Evolutionary conservation across 225 moss, liverwort and hornwort species (phyloP), one percentile per base, ranked within the genome.

Genomic region (Lunularia cruciata): DNA sequence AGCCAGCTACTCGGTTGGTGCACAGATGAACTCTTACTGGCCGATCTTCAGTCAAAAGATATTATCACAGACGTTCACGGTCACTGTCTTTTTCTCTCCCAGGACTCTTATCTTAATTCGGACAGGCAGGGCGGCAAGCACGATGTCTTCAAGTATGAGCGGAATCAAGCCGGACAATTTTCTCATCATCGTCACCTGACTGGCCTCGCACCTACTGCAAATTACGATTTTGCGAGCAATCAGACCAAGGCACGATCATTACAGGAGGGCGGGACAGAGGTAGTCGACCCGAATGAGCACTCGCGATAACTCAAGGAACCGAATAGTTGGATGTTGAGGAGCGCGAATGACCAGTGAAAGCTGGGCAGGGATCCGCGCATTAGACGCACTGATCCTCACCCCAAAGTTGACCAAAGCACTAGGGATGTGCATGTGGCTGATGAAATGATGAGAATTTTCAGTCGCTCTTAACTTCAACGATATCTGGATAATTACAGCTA

Each of bases 361-460:
- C 39, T 40, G 61, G 25, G 61, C 61, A 61, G 47, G 61, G 26
- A 26, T 39, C 11, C 39, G 23, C 61, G 38, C 61, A 25, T 37
- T 38, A 37, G 60, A 39, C 61, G 61, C 23, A 47, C 19, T 47
- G 65, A 65, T 63, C 43, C 12, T 25, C 46, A 31, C 28, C 42
- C 30, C 65, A 47, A 65, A 45, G 45, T 60, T 65, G 65, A 65
- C 65, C 65, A 32, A 16, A 47, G 26, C 43, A 46, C 2, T 43
- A 15, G 12, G 7, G 43, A 43, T 7, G 12, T 43, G 43, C 61
- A 61, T 61, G 61, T 61, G 61, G 25, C 39, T 61, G 61, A 61
- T 61, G 61, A 61, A 22, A 45, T 63, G 43, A 45, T 63, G 62
- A 63, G 11, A 38, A 63, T 15, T 43, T 32, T 22, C 3, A 15